Percentiles rank a stretch among this genome's conserved stretches.
phyloP scores from a whole-genome alignment of 257 asterid species.

The Gynochthodes officinalis region DNA sequence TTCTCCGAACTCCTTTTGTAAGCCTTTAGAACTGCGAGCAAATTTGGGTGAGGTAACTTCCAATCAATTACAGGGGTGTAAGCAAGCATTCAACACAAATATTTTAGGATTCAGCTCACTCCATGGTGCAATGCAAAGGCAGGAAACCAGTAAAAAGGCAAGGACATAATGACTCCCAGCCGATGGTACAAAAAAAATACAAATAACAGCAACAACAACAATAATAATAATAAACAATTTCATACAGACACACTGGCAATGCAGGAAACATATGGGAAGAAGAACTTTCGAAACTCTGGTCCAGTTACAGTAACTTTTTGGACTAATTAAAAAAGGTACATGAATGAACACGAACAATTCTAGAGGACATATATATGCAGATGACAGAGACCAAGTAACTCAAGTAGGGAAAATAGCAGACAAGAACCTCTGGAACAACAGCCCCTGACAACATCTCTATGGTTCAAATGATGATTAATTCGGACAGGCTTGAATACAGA shows the following conservation, averaged over 20 bases:
- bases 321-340: too few species aligned
- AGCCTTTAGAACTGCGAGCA: background rate
- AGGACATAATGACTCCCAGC: too few species aligned
- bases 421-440: background rate
- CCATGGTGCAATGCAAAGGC: background rate
- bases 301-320: too few species aligned
- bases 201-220: too few species aligned
- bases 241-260: too few species aligned
- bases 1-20: background rate
- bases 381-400: background rate
- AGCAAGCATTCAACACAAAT: background rate
- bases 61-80: too few species aligned
- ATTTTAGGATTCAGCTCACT: background rate
- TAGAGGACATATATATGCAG: background rate
- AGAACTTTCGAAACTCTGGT: too few species aligned
- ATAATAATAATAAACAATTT: too few species aligned
- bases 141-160: background rate
- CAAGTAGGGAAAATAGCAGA: background rate
- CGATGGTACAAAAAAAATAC: too few species aligned
- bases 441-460: background rate
- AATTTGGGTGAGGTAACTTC: background rate
- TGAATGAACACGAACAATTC: too few species aligned
- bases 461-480: background rate
- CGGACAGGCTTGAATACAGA: background rate
- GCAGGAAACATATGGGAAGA: background rate